Evolutionary conservation across 352 stramenopile genomes (phyloP), one percentile per base, ranked within the genome.

Genomic region (Globisporangium yorkense): DNA sequence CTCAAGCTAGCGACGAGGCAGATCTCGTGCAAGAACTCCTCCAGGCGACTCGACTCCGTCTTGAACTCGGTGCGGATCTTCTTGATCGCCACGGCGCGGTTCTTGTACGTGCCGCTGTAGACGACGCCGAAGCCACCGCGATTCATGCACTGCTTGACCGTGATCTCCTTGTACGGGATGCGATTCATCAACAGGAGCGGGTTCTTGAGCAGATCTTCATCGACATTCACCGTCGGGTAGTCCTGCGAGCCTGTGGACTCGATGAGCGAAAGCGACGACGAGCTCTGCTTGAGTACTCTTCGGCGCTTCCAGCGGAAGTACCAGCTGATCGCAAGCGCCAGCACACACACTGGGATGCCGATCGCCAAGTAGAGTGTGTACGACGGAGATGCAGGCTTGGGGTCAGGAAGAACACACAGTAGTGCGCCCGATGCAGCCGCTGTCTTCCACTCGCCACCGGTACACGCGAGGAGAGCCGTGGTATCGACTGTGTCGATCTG

Each of bases 11-110:
- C 73, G 40, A 65, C 82, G 20, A 91, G 54, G 2, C 80, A 76
- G 56, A 91, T 89, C 57, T 89, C 78, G 37, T 84, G 60, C 75
- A 87, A 66, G 43, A 87, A 87, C 29, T 57, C 40, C 49, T 63
- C 48, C 15, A 77, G 7, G 39, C 13, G 27, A 29, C 59, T 52
- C 6, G 56, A 40, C 4, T 61, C 70, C 2, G 54, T 57, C 9
- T 67, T 43, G 35, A 70, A 45, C 9, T 71, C 64, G 3, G 65
- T 56, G 7, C 59, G 71, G 21, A 83, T 59, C 15, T 66, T 67
- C 61, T 87, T 87, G n/a, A 84, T 57, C 2, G 66, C 76, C 4
- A 87, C 70, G 8, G 44, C 20, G 33, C 71, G 48, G 0, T 51
- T 35, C 16, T 66, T 54, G 27, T 73, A 79, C 5, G 44, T 59